A percentile compares a stretch with the other conserved stretches of the same genome.
Evolutionary conservation across 495 filamentous ascomycete genomes (phyloP).

Genomic region (Aspergillus taichungensis): DNA sequence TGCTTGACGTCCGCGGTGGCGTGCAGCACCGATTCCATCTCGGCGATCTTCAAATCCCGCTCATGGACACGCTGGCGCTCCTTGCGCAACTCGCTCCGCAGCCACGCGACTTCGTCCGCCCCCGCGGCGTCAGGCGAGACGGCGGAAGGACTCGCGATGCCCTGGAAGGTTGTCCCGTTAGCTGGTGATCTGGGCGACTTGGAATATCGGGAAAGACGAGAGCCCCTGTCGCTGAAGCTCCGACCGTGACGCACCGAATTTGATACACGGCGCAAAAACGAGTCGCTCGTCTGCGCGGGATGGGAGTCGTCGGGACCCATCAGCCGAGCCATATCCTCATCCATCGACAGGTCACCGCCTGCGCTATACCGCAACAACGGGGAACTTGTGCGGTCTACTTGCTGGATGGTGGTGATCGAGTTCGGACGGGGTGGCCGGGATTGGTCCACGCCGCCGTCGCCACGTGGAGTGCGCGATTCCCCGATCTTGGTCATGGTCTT

Average conservation of each 20-base stretch:
- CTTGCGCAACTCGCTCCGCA: conserved; percentile 70
- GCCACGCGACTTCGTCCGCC: conserved; percentile 60
- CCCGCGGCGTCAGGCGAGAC: conserved; percentile 44
- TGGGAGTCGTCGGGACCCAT: conserved; percentile 60
- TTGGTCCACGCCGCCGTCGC: conserved; percentile 35
- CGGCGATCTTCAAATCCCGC: conserved; percentile 67
- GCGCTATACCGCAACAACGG: conserved; percentile 67
- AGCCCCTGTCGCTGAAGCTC: conserved; percentile 68
- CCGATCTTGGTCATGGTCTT: conserved; percentile 12
- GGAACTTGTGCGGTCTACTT: conserved; percentile 39
- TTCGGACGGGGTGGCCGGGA: conserved; percentile 36
- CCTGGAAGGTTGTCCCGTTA: conserved; percentile 53
- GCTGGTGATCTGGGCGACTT: conserved; percentile 67
- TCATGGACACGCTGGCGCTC: conserved; percentile 74
- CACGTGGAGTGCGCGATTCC: conserved; percentile 47
- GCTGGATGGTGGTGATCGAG: conserved; percentile 42
- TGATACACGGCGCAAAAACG: conserved; percentile 79
- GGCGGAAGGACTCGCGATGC: conserved; percentile 67
- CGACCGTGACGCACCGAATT: conserved; percentile 91
- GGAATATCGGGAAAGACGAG: conserved; percentile 36
- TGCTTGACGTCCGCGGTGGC: conserved; percentile 72
- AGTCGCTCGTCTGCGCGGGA: conserved; percentile 36
- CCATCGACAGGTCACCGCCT: conserved; percentile 75
- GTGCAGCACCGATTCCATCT: conserved; percentile 66
- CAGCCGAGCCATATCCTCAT: conserved; percentile 83